Evolutionary conservation across 2,329 filamentous ascomycete species (phyloP).

Genomic region (Penicillium sp.): DNA sequence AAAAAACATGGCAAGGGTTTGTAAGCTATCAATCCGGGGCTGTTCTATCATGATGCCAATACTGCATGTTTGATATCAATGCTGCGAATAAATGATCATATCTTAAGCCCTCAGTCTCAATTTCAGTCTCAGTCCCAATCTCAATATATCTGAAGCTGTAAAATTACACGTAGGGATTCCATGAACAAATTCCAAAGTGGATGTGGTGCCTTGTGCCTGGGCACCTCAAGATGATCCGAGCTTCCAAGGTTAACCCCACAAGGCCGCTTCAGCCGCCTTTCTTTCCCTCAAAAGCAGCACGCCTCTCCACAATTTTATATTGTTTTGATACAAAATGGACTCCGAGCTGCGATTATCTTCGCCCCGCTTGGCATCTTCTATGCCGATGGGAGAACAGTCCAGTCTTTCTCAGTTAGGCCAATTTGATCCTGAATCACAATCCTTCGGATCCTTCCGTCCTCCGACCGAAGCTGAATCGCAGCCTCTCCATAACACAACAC

Average conservation of each 20-base stretch:
- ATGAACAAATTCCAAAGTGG: not conserved
- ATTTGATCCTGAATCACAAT: constrained; percentile 25
- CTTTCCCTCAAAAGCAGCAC: constrained; percentile 33
- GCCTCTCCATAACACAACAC: constrained; percentile 16
- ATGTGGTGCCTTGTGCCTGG: not conserved
- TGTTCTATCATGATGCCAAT: not conserved
- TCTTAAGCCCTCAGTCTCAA: not conserved
- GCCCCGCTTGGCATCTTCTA: constrained; percentile 23
- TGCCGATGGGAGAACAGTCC: constrained; percentile 17
- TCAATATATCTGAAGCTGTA: too few species aligned
- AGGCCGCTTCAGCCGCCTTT: constrained; percentile 29
- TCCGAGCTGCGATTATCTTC: constrained; percentile 20
- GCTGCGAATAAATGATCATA: not conserved
- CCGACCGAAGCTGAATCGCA: constrained; percentile 24
- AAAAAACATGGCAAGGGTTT: constrained; percentile 46
- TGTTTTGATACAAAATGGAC: constrained; percentile 26
- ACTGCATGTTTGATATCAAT: not conserved
- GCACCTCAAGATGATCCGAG: constrained; percentile 8
- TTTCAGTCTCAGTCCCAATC: too few species aligned
- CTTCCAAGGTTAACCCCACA: constrained; percentile 10
- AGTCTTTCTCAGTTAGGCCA: constrained; percentile 21
- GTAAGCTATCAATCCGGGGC: not conserved
- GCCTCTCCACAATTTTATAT: constrained; percentile 12
- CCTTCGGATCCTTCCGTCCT: constrained; percentile 30
- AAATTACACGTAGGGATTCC: too few species aligned